Conservation (phyloP, 257 asterid genomes). For the Solanum sejunctum region DNA sequence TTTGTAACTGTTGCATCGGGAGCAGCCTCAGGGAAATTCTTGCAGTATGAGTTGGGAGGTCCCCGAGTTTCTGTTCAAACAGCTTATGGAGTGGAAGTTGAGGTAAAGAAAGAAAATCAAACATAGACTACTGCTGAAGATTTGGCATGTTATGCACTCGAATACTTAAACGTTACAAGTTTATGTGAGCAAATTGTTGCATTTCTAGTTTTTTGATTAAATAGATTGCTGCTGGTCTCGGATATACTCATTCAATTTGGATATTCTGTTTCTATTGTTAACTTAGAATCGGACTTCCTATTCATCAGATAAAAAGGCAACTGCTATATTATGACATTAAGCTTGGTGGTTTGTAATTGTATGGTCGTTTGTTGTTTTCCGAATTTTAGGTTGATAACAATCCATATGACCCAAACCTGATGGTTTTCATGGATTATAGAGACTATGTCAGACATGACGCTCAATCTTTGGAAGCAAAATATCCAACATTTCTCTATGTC, state of each 20-base stretch:
- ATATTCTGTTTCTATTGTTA: background rate
- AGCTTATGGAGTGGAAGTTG: conserved; percentile 96
- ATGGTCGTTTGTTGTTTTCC: background rate
- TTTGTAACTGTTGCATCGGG: conserved; percentile 99
- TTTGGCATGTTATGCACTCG: background rate
- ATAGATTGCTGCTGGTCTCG: background rate
- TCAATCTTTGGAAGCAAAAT: conserved; percentile 49
- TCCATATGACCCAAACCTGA: conserved; percentile 82
- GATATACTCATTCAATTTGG: background rate
- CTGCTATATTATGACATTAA: background rate
- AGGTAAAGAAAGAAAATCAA: conserved; percentile 35
- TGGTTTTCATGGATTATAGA: conserved; percentile 99
- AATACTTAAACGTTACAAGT: background rate
- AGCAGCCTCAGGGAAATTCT: conserved; percentile 95
- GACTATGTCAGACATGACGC: conserved; percentile 39
- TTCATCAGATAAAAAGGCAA: background rate
- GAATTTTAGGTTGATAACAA: conserved; percentile 75
- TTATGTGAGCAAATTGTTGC: background rate
- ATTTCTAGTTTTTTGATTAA: background rate
- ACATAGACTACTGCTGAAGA: background rate
- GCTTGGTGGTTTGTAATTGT: background rate
- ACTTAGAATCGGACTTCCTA: background rate
- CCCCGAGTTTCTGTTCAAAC: conserved; percentile 97
- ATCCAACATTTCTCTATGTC: conserved; percentile 95
- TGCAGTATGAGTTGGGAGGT: conserved; percentile 97